A percentile compares a stretch with the other conserved stretches of the same genome.
Conservation (phyloP, 306 rosid species). For the Castanopsis chinensis region DNA sequence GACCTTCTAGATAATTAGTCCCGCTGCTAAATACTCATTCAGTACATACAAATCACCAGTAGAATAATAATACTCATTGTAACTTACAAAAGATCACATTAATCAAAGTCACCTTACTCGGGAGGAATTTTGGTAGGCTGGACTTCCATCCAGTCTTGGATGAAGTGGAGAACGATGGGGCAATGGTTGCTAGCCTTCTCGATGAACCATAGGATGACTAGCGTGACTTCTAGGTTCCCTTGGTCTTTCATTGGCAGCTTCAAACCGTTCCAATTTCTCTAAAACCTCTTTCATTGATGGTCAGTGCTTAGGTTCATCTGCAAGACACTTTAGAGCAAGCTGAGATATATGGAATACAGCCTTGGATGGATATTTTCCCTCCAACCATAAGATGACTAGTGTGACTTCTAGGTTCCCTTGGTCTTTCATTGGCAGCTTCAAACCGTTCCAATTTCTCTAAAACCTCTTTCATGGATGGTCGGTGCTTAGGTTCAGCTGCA, state of each 20-base stretch:
- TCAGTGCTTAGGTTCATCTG: no score
- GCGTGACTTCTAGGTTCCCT: no score
- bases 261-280: no score
- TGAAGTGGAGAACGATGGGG: slow-evolving; percentile 66
- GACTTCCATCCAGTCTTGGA: slow-evolving; percentile 23
- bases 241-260: no score
- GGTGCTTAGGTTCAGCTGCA: slow-evolving; percentile 67
- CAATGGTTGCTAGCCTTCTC: slow-evolving; percentile 37
- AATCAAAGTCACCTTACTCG: neutral
- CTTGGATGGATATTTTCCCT: no score
- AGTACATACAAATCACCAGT: neutral
- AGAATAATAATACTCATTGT: neutral
- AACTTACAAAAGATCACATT: neutral
- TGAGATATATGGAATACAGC: no score
- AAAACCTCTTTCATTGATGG: no score
- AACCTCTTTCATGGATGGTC: slow-evolving; percentile 89
- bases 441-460: slow-evolving; percentile 62
- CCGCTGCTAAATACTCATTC: neutral
- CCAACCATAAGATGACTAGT: slow-evolving; percentile 7
- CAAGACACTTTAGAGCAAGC: no score
- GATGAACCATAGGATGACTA: slow-evolving; percentile 26
- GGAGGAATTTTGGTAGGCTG: slow-evolving; percentile 27
- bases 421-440: slow-evolving; percentile 47
- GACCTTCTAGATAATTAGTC: slow-evolving; percentile 13
- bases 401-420: slow-evolving; percentile 41